Evolutionary conservation across 78 protist genomes (phyloP).

Genomic region (Monosiga brevicollis): DNA sequence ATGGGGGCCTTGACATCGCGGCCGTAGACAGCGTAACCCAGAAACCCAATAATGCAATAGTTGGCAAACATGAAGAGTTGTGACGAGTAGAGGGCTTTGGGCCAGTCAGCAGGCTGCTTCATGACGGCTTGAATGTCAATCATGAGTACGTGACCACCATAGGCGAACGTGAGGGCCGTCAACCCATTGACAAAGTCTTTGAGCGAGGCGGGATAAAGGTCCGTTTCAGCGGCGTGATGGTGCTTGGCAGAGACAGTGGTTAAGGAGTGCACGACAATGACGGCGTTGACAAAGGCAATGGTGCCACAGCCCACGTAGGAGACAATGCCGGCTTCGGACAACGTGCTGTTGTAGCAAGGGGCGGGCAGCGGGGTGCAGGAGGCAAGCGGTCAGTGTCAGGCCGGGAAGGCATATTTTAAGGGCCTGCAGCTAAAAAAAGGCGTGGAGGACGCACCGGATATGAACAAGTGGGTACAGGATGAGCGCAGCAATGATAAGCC

Average conservation of each 20-base stretch:
- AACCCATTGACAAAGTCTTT: neutral
- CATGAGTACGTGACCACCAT: neutral
- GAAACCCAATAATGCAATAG: neutral
- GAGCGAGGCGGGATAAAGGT: no score
- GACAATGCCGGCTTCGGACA: neutral
- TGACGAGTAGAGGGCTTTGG: neutral
- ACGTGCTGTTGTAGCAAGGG: no score
- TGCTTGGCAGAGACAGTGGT: no score
- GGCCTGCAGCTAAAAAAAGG: no score
- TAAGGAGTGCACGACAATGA: no score
- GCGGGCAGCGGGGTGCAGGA: no score
- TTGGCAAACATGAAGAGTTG: neutral
- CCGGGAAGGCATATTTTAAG: no score
- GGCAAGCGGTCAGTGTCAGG: no score
- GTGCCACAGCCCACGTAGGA: neutral
- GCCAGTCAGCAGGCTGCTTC: neutral
- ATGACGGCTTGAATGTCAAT: neutral
- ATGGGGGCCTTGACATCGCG: neutral
- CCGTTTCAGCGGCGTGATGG: no score
- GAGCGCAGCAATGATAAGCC: neutral
- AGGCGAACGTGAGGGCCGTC: neutral
- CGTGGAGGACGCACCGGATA: no score
- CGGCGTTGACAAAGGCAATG: neutral
- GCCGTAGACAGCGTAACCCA: neutral
- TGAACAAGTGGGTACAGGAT: neutral